Evolutionary conservation across 306 rosid genomes (phyloP).

Genomic region (Hippophae rhamnoides): DNA sequence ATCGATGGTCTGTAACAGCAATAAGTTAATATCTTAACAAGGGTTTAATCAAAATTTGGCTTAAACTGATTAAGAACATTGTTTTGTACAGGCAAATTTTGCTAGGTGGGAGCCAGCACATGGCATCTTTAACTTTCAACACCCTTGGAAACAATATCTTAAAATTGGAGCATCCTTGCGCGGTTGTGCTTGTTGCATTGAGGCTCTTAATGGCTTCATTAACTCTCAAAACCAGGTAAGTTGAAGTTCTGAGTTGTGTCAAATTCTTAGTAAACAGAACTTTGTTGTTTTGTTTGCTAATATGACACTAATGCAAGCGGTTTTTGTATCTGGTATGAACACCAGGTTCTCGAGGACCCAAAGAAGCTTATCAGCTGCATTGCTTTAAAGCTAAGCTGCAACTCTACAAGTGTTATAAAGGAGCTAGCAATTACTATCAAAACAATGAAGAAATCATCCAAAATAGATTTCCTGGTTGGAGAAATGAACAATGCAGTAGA

Average conservation of each 20-base stretch:
- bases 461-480: conserved; percentile 27
- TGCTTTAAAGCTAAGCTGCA: conserved; percentile 35
- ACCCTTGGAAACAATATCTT: conserved; percentile 83
- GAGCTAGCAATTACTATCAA: conserved; percentile 41
- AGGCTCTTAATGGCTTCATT: conserved; percentile 64
- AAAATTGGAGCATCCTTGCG: conserved; percentile 70
- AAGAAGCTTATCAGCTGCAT: conserved; percentile 39
- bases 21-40: not conserved
- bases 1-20: conserved; percentile 35
- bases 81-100: conserved; percentile 51
- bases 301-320: not conserved
- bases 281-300: not conserved
- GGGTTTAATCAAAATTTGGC: not conserved
- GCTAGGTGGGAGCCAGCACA: conserved; percentile 91
- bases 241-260: not conserved
- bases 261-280: not conserved
- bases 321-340: not conserved
- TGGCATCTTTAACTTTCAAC: conserved; percentile 63
- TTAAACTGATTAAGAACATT: not conserved
- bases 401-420: conserved; percentile 36
- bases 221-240: conserved; percentile 49
- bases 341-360: conserved; percentile 37
- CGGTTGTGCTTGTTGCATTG: conserved; percentile 61
- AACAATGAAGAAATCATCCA: conserved; percentile 57
- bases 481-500: conserved; percentile 52